Percentiles rank a stretch among this genome's conserved stretches.
These are phyloP conservation scores for Acarospora socialis DNA, from an alignment of 2,329 filamentous ascomycete genomes.

Conservation along the genomic window DNA sequence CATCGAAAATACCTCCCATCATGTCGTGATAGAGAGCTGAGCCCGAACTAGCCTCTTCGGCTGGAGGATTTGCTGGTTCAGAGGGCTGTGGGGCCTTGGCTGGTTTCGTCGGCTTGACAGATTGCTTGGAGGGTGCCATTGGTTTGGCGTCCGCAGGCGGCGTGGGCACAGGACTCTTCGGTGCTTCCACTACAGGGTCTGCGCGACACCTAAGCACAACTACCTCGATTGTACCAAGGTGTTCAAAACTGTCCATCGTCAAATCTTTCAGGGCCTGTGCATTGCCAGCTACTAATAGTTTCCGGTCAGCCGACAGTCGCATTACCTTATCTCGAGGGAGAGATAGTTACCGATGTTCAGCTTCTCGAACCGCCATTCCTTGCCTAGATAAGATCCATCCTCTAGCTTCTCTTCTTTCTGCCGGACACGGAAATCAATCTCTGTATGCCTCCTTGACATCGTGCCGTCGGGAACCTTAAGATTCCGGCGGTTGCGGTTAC, in stretches of 20 bases:
- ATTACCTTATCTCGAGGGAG: too few species aligned
- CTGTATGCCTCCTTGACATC: constrained; percentile 20
- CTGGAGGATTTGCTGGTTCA: too few species aligned
- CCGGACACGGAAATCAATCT: constrained; percentile 36
- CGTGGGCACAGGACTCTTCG: neutral
- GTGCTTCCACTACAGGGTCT: neutral
- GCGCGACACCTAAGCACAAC: constrained; percentile 11
- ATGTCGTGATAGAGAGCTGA: too few species aligned
- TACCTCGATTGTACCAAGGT: constrained; percentile 14
- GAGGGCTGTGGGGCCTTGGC: too few species aligned
- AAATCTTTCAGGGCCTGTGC: too few species aligned
- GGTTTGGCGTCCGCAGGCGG: too few species aligned
- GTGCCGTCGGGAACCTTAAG: constrained; percentile 22
- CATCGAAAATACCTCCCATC: constrained; percentile 5
- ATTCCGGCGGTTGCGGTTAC: constrained; percentile 37
- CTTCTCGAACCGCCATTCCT: constrained; percentile 39
- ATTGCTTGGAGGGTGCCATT: too few species aligned
- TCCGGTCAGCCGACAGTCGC: too few species aligned
- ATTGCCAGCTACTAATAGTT: too few species aligned
- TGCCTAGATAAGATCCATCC: constrained; percentile 34
- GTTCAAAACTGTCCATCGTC: constrained; percentile 11
- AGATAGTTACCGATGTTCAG: constrained; percentile 36
- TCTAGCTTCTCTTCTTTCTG: constrained; percentile 39
- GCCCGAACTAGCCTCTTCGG: too few species aligned
- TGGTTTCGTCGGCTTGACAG: too few species aligned